Base-by-base conservation (phyloP, 805 yeast species). In the Spathaspora hagerdaliae region DNA sequence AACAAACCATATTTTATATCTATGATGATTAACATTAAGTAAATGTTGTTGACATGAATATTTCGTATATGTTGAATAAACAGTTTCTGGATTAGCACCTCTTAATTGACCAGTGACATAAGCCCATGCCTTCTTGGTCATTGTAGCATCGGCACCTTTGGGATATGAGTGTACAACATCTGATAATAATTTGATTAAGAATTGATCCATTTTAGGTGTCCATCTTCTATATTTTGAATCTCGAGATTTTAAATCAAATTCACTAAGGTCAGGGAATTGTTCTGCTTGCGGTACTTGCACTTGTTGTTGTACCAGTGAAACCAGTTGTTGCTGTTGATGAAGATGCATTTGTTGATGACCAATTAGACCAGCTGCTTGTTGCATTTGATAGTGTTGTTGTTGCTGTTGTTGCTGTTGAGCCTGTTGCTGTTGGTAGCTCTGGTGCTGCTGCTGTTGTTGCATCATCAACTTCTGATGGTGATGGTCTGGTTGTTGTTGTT, bases 21-120 rank as follows among this genome's bases (percentile, higher is more conserved):
- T 46, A 45, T 58, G 65, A 39, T 67, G 72, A 33, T 60, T 63
- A 13, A 67, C 73, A 42, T 66, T 63, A n/a, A 52, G 41, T 31
- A 67, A 51, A 52, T 67, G 73, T 45, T 67, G 73, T 34, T 61
- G 69, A 43, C 71, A 65, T 8, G 70, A 64, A 41, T 67, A 67
- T 44, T 67, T 67, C 27, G 73, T 67, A 41, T 67, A 67, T 1
- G 73, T 67, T 11, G 71, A 64, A 45, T 67, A 67, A 0, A 67
- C 73, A 1, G 73, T 65, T 39, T 65, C 66, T 1, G 73, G 73
- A 44, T 67, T 67, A n/a, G 68, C 69, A 6, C 56, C 53, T 19
- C 73, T 47, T 37, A 67, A 50, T 39, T 63, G 67, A 27, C 67
- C 65, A 34, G 67, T 59, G 8, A 67, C 63, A 45, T 67, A 67